phyloP scores from a whole-genome alignment of 164 flowering plant species.

The Berberis vulgaris region DNA sequence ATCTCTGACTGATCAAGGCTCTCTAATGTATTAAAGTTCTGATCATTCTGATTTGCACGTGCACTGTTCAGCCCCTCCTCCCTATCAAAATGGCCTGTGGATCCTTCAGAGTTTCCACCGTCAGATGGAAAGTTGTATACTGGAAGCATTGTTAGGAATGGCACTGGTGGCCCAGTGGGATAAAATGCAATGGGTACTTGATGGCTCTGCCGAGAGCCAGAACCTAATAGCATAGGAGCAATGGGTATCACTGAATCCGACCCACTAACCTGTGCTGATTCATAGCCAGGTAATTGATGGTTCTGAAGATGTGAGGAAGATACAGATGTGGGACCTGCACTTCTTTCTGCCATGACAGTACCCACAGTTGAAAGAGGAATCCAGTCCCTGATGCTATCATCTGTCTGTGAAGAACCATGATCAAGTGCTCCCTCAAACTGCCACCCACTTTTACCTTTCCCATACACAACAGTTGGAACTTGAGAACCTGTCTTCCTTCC shows the following conservation, averaged over 20 bases:
- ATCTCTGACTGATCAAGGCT: constrained; percentile 40
- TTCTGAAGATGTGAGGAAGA: constrained; percentile 29
- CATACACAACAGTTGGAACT: constrained; percentile 26
- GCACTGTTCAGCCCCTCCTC: constrained; percentile 40
- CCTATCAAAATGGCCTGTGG: constrained; percentile 37
- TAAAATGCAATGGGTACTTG: constrained; percentile 62
- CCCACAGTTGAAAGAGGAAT: constrained; percentile 23
- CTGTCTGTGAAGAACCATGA: constrained; percentile 35
- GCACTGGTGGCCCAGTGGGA: constrained; percentile 93
- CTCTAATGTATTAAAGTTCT: constrained; percentile 39
- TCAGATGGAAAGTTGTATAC: constrained; percentile 55
- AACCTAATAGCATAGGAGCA: constrained; percentile 54
- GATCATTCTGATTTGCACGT: constrained; percentile 29
- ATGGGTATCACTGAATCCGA: constrained; percentile 61
- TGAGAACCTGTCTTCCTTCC: constrained; percentile 44
- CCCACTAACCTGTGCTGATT: constrained; percentile 46
- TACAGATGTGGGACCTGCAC: constrained; percentile 24
- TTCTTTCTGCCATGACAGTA: constrained; percentile 37
- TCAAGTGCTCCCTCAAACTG: constrained; percentile 29
- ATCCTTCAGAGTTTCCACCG: constrained; percentile 37
- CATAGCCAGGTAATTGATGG: constrained; percentile 46
- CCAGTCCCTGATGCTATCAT: constrained; percentile 58
- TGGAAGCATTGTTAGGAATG: constrained; percentile 73
- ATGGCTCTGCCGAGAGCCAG: constrained; percentile 42
- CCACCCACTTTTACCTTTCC: constrained; percentile 43